Percentiles rank a stretch among this genome's conserved stretches.
These are phyloP conservation scores for Cyathus striatus DNA, from an alignment of 768 basidiomycete genomes.

Conservation along the genomic window DNA sequence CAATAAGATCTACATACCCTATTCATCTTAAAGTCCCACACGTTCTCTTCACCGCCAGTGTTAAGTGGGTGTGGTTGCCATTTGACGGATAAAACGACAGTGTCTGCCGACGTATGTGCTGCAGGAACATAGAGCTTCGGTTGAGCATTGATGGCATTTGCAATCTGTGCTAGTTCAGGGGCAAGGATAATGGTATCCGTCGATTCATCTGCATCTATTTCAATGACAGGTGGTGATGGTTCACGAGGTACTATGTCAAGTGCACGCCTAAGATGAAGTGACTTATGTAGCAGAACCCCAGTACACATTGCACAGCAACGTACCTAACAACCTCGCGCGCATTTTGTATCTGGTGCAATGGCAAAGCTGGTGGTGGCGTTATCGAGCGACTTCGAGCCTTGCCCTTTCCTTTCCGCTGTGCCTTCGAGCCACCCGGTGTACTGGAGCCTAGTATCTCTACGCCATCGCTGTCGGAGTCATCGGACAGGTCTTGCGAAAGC, in stretches of 20 bases:
- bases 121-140: conserved; percentile 13
- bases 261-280: no score
- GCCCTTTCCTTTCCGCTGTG: conserved; percentile 37
- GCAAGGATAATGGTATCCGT: conserved; percentile 46
- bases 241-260: conserved; percentile 35
- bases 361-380: conserved; percentile 68
- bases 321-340: conserved; percentile 63
- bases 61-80: conserved; percentile 67
- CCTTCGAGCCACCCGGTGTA: conserved; percentile 20
- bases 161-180: conserved; percentile 61
- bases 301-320: no score
- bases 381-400: conserved; percentile 68
- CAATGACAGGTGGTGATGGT: conserved; percentile 40
- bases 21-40: conserved; percentile 52
- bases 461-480: conserved; percentile 44
- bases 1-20: conserved; percentile 35
- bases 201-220: conserved; percentile 35
- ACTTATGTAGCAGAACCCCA: no score
- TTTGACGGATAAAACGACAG: conserved; percentile 48
- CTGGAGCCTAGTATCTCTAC: conserved; percentile 26
- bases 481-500: conserved; percentile 32
- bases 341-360: conserved; percentile 46
- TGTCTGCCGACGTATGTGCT: conserved; percentile 24
- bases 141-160: conserved; percentile 26
- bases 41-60: conserved; percentile 25